Evolutionary conservation across 2,329 filamentous ascomycete species (phyloP), one percentile per base, ranked within the genome.

Genomic region (Aspergillus novofumigatus): DNA sequence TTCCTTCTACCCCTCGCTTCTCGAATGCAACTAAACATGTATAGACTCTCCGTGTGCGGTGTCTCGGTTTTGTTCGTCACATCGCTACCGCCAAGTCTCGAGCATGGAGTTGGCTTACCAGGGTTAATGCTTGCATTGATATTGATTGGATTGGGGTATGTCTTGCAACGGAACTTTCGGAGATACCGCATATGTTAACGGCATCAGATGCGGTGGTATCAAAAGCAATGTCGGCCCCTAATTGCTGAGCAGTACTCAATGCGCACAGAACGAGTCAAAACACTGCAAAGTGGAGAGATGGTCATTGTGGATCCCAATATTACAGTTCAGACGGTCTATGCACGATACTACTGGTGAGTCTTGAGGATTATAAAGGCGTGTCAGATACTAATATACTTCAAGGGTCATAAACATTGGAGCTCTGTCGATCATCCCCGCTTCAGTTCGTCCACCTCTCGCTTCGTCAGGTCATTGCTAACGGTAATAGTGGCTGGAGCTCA

Each of bases 91-190:
- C 25, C 10, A 7, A 55, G 53, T 32, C 29, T 55, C 6, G 53
- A 55, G 10, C 25, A 44, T 45, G 53, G 53, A 28, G 47, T 21
- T 3, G 53, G 53, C 3, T 23, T 55, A 32, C 53, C 53, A 1
- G 53, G 53, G 1, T 20, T 51, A 6, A 26, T 55, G 35, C 25
- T 41, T n/a, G 47, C 53, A 9, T 51, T 55, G 26, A 20, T 35
- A 20, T 20, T 55, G 23, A 17, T 55, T 2, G 53, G 53, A 23
- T 23, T 55, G 26, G 53, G 53, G 53, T 55, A 55, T 28, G 53
- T 4, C 23, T 20, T 7, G 25, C 14, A 29, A 10, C 4, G 28
- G 10, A 29, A 4, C 28, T 29, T 11, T 29, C 2, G 4, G 9
- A 29, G 1, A 3, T 29, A 11, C 9, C 9, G 11, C 9, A 3